Evolutionary conservation across 306 rosid genomes (phyloP).

Genomic region (Trifolium pratense): DNA sequence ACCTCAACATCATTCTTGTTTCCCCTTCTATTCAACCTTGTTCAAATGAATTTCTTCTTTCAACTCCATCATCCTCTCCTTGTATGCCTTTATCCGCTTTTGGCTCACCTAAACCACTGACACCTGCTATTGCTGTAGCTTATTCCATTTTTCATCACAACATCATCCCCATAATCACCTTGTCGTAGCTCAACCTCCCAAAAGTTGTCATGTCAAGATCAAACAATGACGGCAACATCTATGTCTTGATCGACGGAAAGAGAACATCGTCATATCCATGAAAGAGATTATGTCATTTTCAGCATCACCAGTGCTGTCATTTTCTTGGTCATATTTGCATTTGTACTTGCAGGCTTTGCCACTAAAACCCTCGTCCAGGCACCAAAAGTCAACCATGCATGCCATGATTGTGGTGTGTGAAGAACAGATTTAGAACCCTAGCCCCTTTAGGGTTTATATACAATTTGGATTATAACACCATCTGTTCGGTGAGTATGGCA

Average conservation of each 20-base stretch:
- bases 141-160: slow-evolving; percentile 90
- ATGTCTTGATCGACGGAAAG: slow-evolving; percentile 65
- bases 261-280: slow-evolving; percentile 66
- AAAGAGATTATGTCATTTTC: slow-evolving; percentile 33
- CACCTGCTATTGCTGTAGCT: slow-evolving; percentile 59
- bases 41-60: slow-evolving; percentile 75
- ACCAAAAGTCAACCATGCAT: slow-evolving; percentile 77
- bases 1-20: background rate
- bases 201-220: slow-evolving; percentile 71
- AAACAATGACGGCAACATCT: slow-evolving; percentile 65
- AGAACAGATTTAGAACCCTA: slow-evolving; percentile 35
- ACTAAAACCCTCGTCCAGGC: slow-evolving; percentile 91
- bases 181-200: slow-evolving; percentile 73
- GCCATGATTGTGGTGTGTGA: slow-evolving; percentile 54
- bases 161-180: slow-evolving; percentile 75
- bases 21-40: slow-evolving; percentile 55
- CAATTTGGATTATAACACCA: background rate
- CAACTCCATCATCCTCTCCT: slow-evolving; percentile 71
- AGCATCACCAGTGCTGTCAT: background rate
- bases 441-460: slow-evolving; percentile 6
- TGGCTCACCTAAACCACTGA: slow-evolving; percentile 66
- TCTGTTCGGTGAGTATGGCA: background rate
- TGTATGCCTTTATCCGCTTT: slow-evolving; percentile 77
- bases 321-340: slow-evolving; percentile 32
- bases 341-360: slow-evolving; percentile 91